Conservation (phyloP, 129 eudicot species). For the Pulicaria dysenterica region DNA sequence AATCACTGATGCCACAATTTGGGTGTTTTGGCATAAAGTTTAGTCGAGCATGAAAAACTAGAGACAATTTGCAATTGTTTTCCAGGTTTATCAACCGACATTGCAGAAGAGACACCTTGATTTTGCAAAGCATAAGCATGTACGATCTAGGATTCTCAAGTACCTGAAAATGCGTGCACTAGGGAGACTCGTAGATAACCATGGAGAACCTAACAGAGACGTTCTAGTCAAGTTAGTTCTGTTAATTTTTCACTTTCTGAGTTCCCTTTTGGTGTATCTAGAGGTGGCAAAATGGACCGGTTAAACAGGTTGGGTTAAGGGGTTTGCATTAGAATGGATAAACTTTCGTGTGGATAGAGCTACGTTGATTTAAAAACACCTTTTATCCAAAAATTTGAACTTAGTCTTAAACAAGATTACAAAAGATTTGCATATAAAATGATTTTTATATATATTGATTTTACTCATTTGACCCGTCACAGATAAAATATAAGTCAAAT, state of each 20-base stretch:
- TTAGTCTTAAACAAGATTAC: too few species aligned
- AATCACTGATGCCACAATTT: neutral
- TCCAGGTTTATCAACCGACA: slow-evolving; percentile 55
- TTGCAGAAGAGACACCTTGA: slow-evolving; percentile 63
- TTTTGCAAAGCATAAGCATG: slow-evolving; percentile 70
- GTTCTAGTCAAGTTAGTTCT: slow-evolving; percentile 55
- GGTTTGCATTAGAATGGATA: too few species aligned
- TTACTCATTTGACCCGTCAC: too few species aligned
- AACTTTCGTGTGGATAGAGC: too few species aligned
- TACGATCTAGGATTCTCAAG: slow-evolving; percentile 65
- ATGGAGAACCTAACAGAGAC: slow-evolving; percentile 60
- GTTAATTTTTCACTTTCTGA: neutral
- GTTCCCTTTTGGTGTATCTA: neutral
- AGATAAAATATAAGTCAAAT: too few species aligned
- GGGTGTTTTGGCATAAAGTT: neutral
- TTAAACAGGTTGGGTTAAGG: too few species aligned
- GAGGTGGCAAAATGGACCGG: too few species aligned
- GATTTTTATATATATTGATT: too few species aligned
- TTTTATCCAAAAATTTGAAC: too few species aligned
- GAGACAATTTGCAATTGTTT: slow-evolving; percentile 4
- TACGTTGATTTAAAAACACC: too few species aligned
- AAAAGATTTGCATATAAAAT: too few species aligned
- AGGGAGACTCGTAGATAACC: slow-evolving; percentile 55
- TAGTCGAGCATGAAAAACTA: neutral
- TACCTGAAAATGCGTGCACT: slow-evolving; percentile 57